These are phyloP conservation scores for Sarcomyxa edulis DNA, from an alignment of 768 basidiomycete species.

Conservation along the genomic window DNA sequence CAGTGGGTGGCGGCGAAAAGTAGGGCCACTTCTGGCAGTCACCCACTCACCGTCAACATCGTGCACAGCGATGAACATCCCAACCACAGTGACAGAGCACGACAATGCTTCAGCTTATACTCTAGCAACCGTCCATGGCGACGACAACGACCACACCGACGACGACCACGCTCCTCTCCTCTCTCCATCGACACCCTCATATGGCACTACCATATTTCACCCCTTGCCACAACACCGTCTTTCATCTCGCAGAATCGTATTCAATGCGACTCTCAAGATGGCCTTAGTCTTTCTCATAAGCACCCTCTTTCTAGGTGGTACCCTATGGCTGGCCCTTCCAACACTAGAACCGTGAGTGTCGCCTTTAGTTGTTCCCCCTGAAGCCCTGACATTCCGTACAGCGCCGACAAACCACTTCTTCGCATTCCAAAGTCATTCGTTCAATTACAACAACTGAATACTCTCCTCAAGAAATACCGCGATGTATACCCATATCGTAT, in stretches of 20 bases:
- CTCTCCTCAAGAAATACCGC: slow-evolving; percentile 86
- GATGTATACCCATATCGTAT: slow-evolving; percentile 84
- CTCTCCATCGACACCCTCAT: slow-evolving; percentile 36
- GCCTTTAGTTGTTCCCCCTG: slow-evolving; percentile 2
- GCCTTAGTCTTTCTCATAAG: slow-evolving; percentile 69
- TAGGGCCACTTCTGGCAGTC: no score
- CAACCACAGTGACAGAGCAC: no score
- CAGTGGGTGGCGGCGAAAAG: not conserved
- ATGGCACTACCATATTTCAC: slow-evolving; percentile 52
- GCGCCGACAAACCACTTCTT: slow-evolving; percentile 69
- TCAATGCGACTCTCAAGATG: slow-evolving; percentile 84
- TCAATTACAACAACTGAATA: slow-evolving; percentile 82
- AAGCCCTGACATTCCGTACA: slow-evolving; percentile 24
- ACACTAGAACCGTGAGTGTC: slow-evolving; percentile 66
- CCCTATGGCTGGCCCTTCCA: slow-evolving; percentile 78
- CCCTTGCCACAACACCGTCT: slow-evolving; percentile 31
- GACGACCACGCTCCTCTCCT: slow-evolving; percentile 36
- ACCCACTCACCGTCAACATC: no score
- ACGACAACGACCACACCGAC: slow-evolving; percentile 20
- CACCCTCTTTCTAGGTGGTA: slow-evolving; percentile 64
- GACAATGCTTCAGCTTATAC: slow-evolving; percentile 50
- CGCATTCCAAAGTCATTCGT: slow-evolving; percentile 86
- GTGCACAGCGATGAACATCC: no score
- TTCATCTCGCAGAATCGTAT: slow-evolving; percentile 54
- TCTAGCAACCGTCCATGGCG: slow-evolving; percentile 48